Conservation (phyloP, 768 basidiomycete genomes). For the Tricholoma terreum region DNA sequence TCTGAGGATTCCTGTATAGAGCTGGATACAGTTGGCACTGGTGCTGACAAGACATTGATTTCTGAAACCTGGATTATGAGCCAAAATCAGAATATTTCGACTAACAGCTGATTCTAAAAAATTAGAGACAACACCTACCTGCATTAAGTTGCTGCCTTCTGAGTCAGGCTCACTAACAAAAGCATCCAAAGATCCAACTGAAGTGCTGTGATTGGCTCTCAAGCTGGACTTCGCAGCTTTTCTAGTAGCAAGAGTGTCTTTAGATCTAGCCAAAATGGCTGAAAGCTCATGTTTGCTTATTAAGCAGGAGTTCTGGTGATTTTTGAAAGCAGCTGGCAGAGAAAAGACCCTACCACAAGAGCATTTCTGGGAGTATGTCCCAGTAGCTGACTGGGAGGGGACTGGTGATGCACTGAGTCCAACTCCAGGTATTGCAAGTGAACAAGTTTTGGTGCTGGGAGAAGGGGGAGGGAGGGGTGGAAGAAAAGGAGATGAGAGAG, state of each 20-base stretch:
- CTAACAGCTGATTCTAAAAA: neutral
- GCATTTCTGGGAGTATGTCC: neutral
- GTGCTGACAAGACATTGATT: neutral
- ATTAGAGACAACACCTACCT: neutral
- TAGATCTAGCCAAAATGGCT: neutral
- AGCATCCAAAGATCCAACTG: neutral
- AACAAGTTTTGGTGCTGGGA: too few species aligned
- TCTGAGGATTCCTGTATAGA: neutral
- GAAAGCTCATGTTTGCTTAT: neutral
- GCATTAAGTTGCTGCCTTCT: neutral
- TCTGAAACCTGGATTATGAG: neutral
- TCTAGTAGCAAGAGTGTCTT: neutral
- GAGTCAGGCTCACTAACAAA: neutral
- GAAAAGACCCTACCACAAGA: neutral
- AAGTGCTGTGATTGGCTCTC: neutral
- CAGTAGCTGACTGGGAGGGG: too few species aligned
- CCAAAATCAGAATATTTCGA: neutral
- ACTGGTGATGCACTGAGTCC: too few species aligned
- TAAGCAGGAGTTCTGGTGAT: neutral
- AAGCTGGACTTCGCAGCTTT: neutral
- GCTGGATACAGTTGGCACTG: neutral
- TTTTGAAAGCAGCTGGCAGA: neutral
- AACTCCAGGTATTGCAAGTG: too few species aligned
- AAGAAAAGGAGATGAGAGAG: too few species aligned
- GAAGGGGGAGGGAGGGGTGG: too few species aligned